Base-by-base conservation (phyloP, 1,284 basidiomycete genomes). In the Cryptococcus maquisensis region DNA sequence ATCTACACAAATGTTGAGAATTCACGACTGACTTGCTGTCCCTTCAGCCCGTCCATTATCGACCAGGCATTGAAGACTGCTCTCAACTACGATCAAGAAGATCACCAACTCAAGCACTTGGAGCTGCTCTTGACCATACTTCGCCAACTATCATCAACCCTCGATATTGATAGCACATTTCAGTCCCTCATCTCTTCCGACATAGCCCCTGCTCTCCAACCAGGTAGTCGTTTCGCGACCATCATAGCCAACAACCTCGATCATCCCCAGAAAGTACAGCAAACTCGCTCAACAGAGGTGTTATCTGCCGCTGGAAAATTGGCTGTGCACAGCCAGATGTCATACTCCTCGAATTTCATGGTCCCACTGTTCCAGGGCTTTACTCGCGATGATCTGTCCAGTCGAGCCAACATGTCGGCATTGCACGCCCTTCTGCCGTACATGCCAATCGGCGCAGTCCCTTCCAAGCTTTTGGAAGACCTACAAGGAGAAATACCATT, bases 71-170 rank as follows among this genome's bases (percentile, higher is more conserved):
- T 56, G 10, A 54, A 63, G 10, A 42, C 61, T 3, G 52, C 54
- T 12, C 46, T 65, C 0, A 40, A 26, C 13, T 24, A 49, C 3
- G 51, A 55, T 4, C 50, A 53, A 2, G 54, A 55, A 4, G 38
- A 48, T 8, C 12, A 32, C 13, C 50, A 54, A 12, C 41, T 59
- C 23, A 54, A 61, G 24, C 56, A 57, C 13, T 57, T 68, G 2
- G 71, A 73, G 10, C 54, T 62, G 13, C 60, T 61, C n/a, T 51
- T 62, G 13, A 53, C 49, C 4, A 44, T 73, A 9, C 53, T 68
- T 28, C 63, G 68, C 12, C 69, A 69, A 49, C 23, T 45, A 5
- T 40, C 37, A 3, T 12, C 48, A 2, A 16, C 35, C 3, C 50
- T 65, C 12, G 23, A 59, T 23, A 61, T 23, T 10, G 23, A 20